These are phyloP conservation scores for Kernera saxatilis DNA, from an alignment of 345 rosid species.

Conservation along the genomic window DNA sequence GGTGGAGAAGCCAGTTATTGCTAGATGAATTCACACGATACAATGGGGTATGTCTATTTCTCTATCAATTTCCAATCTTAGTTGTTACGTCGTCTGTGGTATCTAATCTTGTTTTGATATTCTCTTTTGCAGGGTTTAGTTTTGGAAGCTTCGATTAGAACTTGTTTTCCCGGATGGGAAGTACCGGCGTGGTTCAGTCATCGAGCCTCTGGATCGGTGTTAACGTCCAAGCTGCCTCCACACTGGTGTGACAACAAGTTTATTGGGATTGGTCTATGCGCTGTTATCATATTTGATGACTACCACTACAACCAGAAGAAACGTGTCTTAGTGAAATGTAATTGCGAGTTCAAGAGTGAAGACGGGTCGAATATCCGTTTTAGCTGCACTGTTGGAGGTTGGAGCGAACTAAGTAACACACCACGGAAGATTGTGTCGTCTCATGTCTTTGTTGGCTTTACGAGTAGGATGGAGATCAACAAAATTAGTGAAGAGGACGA, in stretches of 20 bases:
- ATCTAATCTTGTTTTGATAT: background rate
- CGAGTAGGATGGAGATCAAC: background rate
- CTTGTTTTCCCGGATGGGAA: constrained; percentile 20
- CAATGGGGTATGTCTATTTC: background rate
- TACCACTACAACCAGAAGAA: background rate
- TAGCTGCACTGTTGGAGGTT: background rate
- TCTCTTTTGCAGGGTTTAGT: background rate
- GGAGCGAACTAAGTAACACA: background rate
- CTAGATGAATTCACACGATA: background rate
- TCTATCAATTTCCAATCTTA: background rate
- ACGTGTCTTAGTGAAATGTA: background rate
- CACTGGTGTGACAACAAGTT: background rate
- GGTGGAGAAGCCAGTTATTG: background rate
- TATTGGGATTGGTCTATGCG: background rate
- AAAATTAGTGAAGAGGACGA: background rate
- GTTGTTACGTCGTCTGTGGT: background rate
- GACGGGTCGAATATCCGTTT: background rate
- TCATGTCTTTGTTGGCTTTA: constrained; percentile 11
- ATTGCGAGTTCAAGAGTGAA: background rate
- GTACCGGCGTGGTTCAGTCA: constrained; percentile 8
- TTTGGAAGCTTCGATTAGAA: background rate
- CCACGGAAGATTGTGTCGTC: background rate
- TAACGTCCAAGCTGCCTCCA: background rate
- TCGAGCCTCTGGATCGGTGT: background rate
- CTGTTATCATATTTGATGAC: background rate